These are phyloP conservation scores for Dactylella cylindrospora DNA, from an alignment of 2,329 filamentous ascomycete genomes.

Conservation along the genomic window DNA sequence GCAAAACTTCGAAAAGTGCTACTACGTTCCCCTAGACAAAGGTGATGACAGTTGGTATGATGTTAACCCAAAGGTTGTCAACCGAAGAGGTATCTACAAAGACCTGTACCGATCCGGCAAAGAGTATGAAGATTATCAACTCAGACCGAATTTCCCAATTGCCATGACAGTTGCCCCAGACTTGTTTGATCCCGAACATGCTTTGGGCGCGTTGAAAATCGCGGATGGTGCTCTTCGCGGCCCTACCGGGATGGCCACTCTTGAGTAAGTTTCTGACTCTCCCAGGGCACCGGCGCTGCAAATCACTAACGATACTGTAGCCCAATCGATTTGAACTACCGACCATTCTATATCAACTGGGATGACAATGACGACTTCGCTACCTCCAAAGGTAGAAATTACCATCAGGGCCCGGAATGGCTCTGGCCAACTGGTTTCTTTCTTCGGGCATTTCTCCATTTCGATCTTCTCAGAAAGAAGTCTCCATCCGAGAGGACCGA, in stretches of 20 bases:
- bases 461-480: conserved; percentile 74
- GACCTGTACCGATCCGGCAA: conserved; percentile 92
- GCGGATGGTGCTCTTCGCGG: conserved; percentile 79
- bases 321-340: conserved; percentile 87
- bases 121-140: conserved; percentile 95
- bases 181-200: conserved; percentile 77
- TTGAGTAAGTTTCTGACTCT: conserved; percentile 59
- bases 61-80: conserved; percentile 75
- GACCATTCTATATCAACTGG: conserved; percentile 90
- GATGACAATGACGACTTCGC: conserved; percentile 90
- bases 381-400: conserved; percentile 92
- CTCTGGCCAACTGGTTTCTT: conserved; percentile 97
- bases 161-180: conserved; percentile 92
- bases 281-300: not conserved
- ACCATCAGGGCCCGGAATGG: conserved; percentile 98
- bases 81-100: conserved; percentile 96
- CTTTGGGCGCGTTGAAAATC: conserved; percentile 74
- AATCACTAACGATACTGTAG: conserved; percentile 14
- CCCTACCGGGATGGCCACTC: conserved; percentile 90
- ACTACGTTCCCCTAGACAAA: conserved; percentile 73
- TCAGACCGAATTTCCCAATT: conserved; percentile 90
- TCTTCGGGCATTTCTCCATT: conserved; percentile 84
- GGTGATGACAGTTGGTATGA: conserved; percentile 75
- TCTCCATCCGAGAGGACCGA: conserved; percentile 71
- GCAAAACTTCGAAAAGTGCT: conserved; percentile 85